These are phyloP conservation scores for Aspergillus texensis DNA, from an alignment of 2,329 filamentous ascomycete genomes.

Conservation along the genomic window DNA sequence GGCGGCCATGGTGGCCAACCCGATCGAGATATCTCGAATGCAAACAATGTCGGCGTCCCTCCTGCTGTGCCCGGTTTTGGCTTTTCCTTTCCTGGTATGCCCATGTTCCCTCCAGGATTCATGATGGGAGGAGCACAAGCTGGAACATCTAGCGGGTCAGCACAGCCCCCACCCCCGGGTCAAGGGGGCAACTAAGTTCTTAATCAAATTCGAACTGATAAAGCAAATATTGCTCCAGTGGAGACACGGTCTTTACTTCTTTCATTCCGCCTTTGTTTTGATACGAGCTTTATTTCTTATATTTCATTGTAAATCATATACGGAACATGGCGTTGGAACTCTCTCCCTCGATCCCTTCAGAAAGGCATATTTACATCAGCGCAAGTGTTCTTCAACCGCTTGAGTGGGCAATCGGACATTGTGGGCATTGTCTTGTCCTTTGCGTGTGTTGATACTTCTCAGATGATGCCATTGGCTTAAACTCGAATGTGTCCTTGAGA, in stretches of 20 bases:
- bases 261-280: slow-evolving; percentile 22
- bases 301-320: slow-evolving; percentile 16
- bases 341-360: neutral
- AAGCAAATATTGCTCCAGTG: slow-evolving; percentile 1
- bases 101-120: slow-evolving; percentile 52
- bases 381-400: neutral
- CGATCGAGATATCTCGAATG: slow-evolving; percentile 40
- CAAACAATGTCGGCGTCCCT: slow-evolving; percentile 53
- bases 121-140: slow-evolving; percentile 45
- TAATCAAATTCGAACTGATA: slow-evolving; percentile 4
- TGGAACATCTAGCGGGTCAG: slow-evolving; percentile 28
- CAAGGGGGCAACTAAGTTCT: slow-evolving; percentile 30
- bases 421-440: neutral
- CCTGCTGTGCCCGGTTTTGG: slow-evolving; percentile 59
- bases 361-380: neutral
- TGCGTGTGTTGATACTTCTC: neutral
- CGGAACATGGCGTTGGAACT: slow-evolving; percentile 10
- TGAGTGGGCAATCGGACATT: neutral
- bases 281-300: slow-evolving; percentile 20
- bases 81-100: slow-evolving; percentile 55
- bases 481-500: neutral
- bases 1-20: slow-evolving; percentile 30
- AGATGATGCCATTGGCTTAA: neutral
- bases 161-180: slow-evolving; percentile 43
- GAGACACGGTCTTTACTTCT: slow-evolving; percentile 1